A percentile compares a stretch with the other conserved stretches of the same genome.
Evolutionary conservation across 331 rosid species (phyloP).

Genomic region (Cydonia oblonga): DNA sequence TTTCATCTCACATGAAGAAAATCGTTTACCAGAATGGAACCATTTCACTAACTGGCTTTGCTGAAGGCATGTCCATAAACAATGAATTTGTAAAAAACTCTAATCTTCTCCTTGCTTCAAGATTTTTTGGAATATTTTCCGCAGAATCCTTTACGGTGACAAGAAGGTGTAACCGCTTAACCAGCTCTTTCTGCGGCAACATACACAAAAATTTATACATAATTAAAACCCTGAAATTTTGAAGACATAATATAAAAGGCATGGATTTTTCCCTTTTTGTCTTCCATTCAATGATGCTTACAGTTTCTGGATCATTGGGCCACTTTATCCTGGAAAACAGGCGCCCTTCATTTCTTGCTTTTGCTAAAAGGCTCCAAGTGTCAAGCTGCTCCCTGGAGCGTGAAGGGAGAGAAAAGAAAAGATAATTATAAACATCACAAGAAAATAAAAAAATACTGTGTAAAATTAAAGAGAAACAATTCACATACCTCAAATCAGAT

Average conservation of each 20-base stretch:
- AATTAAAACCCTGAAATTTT: neutral
- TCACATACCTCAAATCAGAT: slow-evolving; percentile 59
- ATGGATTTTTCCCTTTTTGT: neutral
- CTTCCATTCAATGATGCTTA: slow-evolving; percentile 22
- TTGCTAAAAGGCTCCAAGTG: slow-evolving; percentile 84
- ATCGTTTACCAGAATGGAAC: slow-evolving; percentile 64
- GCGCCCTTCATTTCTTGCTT: slow-evolving; percentile 79
- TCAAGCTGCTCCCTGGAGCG: slow-evolving; percentile 76
- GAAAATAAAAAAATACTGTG: neutral
- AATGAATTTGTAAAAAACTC: slow-evolving; percentile 87
- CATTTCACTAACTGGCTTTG: slow-evolving; percentile 92
- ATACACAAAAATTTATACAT: neutral
- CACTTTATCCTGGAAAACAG: slow-evolving; percentile 66
- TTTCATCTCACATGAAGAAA: neutral
- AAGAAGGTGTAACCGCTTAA: slow-evolving; percentile 88
- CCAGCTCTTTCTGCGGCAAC: slow-evolving; percentile 62
- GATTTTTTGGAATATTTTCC: slow-evolving; percentile 86
- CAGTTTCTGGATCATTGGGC: slow-evolving; percentile 86
- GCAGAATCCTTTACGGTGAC: slow-evolving; percentile 92
- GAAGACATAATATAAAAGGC: neutral
- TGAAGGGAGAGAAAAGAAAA: neutral
- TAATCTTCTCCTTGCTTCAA: slow-evolving; percentile 95
- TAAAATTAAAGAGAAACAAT: slow-evolving; percentile 9
- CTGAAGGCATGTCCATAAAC: slow-evolving; percentile 91
- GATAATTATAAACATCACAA: neutral